A percentile compares a stretch with the other conserved stretches of the same genome.
These are phyloP conservation scores for Backusella westeae DNA, from an alignment of 192 early-diverging fungal genomes.

Conservation along the genomic window DNA sequence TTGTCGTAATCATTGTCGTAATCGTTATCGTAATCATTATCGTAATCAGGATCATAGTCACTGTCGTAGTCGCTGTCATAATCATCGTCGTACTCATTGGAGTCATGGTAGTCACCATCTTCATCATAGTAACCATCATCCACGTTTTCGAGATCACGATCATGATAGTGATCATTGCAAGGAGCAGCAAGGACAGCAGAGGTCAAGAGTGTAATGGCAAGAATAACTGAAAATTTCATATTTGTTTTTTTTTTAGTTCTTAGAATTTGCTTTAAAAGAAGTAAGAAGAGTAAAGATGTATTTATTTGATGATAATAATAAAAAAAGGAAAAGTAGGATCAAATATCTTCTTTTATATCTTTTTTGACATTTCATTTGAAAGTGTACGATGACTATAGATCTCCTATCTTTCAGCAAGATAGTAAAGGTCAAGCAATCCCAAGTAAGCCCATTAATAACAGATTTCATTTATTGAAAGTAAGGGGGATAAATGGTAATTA, in stretches of 20 bases:
- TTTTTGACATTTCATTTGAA: constrained; percentile 6
- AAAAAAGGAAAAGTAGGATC: background rate
- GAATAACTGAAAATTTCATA: background rate
- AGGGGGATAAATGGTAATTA: background rate
- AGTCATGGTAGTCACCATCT: background rate
- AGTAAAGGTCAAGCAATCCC: background rate
- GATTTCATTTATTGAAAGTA: background rate
- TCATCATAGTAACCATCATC: background rate
- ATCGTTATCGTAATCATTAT: background rate
- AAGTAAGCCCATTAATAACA: background rate
- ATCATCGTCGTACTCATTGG: background rate
- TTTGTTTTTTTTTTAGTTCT: background rate
- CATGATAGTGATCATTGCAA: background rate
- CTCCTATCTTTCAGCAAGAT: constrained; percentile 3
- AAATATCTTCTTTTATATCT: constrained; percentile 1
- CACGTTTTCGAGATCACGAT: background rate
- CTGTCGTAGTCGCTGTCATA: background rate
- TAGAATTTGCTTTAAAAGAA: background rate
- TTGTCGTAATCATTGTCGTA: background rate
- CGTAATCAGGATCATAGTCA: background rate
- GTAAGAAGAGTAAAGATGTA: background rate
- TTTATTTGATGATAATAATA: background rate
- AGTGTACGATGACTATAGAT: background rate
- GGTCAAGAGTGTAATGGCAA: background rate
- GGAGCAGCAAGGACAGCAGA: constrained; percentile 3